Evolutionary conservation across 257 asterid genomes (phyloP), one percentile per base, ranked within the genome.

Genomic region (Ehretia macrophylla): DNA sequence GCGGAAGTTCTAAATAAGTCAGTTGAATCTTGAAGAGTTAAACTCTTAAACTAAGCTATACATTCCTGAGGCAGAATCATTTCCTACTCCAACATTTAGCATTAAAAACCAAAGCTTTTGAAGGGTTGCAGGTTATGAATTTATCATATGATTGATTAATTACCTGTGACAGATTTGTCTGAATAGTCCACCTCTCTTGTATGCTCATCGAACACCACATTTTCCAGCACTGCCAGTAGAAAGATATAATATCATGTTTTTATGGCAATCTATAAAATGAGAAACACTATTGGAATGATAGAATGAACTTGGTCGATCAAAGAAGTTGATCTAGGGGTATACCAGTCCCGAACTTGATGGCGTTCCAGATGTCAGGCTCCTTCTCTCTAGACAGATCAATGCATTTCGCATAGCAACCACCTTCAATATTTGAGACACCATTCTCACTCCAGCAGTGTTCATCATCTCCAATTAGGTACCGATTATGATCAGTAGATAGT

Each of bases 341-440:
- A 90, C 97, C 97, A 42, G 94, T 69, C 47, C 95, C 96, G 60
- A 88, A 91, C 85, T 84, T 85, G 62, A 91, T 91, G 47, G 98
- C 98, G 35, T 91, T 88, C 95, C 95, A 91, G 40, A 91, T 91
- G 70, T 91, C 98, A 18, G 98, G 98, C 77, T 91, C 98, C 77
- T 85, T 91, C 75, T 91, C 96, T 67, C 86, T 66, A 0, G 95
- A 67, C 69, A 91, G 74, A 74, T 91, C 98, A 23, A 91, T 72
- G 83, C 98, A 91, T 67, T 91, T 91, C 0, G 98, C 98, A 59
- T 90, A 90, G 77, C 98, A 90, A 47, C 98, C 98, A 16, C 96
- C 98, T 64, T 91, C 98, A 23, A 91, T 91, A 75, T 91, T 91
- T 0, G 98, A 88, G 11, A 91, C 97, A 0, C 98, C 98, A 51